Conservation (phyloP, 805 yeast genomes). For the Hanseniaspora opuntiae region DNA sequence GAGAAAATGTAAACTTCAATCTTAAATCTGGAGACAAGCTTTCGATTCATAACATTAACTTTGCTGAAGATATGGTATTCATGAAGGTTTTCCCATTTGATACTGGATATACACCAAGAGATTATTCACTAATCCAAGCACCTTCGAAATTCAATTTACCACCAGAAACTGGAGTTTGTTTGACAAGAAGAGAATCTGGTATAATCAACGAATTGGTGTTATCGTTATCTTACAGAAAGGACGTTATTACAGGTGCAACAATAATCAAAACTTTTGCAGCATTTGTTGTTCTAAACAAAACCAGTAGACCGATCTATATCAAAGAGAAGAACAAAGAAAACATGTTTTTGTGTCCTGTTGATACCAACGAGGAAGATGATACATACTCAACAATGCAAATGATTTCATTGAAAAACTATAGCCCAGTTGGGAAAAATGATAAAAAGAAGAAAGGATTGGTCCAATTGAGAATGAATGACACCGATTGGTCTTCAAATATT, state of each 20-base stretch:
- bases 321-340: slow-evolving; percentile 35
- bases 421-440: slow-evolving; percentile 24
- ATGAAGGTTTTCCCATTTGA: slow-evolving; percentile 14
- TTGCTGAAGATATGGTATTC: slow-evolving; percentile 25
- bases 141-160: slow-evolving; percentile 33
- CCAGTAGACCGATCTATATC: slow-evolving; percentile 51
- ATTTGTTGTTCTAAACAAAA: slow-evolving; percentile 67
- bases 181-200: slow-evolving; percentile 41
- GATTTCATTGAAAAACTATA: slow-evolving; percentile 51
- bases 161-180: slow-evolving; percentile 38
- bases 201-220: slow-evolving; percentile 59
- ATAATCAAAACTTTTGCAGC: slow-evolving; percentile 69
- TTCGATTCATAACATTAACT: slow-evolving; percentile 69
- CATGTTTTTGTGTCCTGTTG: slow-evolving; percentile 10
- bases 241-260: slow-evolving; percentile 38
- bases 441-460: slow-evolving; percentile 54
- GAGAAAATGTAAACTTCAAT: slow-evolving; percentile 50
- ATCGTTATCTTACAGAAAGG: slow-evolving; percentile 46
- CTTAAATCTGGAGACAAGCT: slow-evolving; percentile 54
- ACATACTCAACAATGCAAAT: slow-evolving; percentile 44
- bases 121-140: slow-evolving; percentile 45
- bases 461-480: slow-evolving; percentile 47
- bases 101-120: slow-evolving; percentile 50
- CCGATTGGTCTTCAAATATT: slow-evolving; percentile 57
- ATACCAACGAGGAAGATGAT: slow-evolving; percentile 18